Evolutionary conservation across 2,329 filamentous ascomycete genomes (phyloP).

Genomic region (Colletotrichum siamense): DNA sequence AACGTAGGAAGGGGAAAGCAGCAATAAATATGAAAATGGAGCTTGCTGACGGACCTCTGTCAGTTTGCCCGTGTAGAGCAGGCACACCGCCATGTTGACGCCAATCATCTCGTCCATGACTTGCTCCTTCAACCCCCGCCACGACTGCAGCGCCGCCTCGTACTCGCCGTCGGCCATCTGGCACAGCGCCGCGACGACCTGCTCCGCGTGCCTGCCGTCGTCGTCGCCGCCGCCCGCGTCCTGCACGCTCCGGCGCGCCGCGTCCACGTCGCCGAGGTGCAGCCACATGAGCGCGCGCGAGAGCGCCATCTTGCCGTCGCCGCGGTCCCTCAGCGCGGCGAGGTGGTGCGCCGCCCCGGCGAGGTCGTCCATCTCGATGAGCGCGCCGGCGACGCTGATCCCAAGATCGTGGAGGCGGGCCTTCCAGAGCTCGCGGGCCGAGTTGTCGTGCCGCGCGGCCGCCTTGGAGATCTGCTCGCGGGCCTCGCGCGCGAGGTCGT

Average conservation of each 20-base stretch:
- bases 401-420: conserved; percentile 77
- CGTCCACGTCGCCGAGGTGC: conserved; percentile 76
- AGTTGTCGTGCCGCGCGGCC: conserved; percentile 48
- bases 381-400: conserved; percentile 65
- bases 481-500: conserved; percentile 84
- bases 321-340: conserved; percentile 53
- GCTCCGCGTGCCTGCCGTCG: conserved; percentile 41
- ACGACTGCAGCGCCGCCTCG: conserved; percentile 64
- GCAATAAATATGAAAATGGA: background rate
- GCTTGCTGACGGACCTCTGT: conserved; percentile 61
- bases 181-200: conserved; percentile 70
- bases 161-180: conserved; percentile 82
- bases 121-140: conserved; percentile 55
- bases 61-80: conserved; percentile 82
- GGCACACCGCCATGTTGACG: conserved; percentile 84
- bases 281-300: conserved; percentile 74
- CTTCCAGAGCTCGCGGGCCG: conserved; percentile 72
- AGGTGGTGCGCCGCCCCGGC: conserved; percentile 80
- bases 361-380: conserved; percentile 88
- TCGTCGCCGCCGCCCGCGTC: conserved; percentile 19
- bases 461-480: conserved; percentile 63
- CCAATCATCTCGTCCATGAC: conserved; percentile 70
- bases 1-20: background rate
- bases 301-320: conserved; percentile 46
- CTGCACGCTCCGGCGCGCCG: conserved; percentile 63